Conservation (phyloP, 257 asterid species). For the Striga asiatica region DNA sequence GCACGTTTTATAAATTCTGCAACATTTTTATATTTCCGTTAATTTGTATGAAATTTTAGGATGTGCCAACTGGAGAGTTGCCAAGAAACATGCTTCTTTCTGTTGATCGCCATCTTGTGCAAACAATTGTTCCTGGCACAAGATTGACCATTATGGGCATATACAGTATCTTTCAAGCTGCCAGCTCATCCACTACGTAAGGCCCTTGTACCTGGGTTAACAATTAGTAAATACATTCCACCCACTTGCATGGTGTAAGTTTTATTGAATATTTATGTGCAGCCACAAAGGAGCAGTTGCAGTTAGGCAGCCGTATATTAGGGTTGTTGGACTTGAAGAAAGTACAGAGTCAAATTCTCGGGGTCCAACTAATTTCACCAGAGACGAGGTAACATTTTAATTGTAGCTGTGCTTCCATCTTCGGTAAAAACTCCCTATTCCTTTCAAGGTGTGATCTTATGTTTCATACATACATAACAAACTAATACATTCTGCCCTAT, state of each 20-base stretch:
- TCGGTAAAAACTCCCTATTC: background rate
- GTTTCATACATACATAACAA: conserved; percentile 3
- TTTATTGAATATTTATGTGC: conserved; percentile 24
- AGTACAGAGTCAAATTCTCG: conserved; percentile 73
- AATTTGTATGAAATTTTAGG: conserved; percentile 43
- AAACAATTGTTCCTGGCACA: conserved; percentile 97
- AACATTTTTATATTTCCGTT: no score
- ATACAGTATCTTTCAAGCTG: conserved; percentile 87
- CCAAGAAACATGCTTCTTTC: conserved; percentile 96
- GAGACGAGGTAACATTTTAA: conserved; percentile 63
- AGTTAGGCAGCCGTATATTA: conserved; percentile 87
- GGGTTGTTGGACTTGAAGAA: conserved; percentile 93
- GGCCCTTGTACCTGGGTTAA: conserved; percentile 20
- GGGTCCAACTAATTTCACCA: conserved; percentile 64
- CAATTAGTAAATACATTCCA: background rate
- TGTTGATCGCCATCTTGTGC: conserved; percentile 93
- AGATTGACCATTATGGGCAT: conserved; percentile 95
- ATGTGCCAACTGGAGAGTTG: conserved; percentile 97
- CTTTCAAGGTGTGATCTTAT: background rate
- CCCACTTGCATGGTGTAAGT: conserved; percentile 4
- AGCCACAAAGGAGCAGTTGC: conserved; percentile 98
- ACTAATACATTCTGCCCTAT: conserved; percentile 7
- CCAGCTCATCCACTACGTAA: conserved; percentile 80
- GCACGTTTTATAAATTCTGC: no score
- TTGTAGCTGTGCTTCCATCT: background rate